Conservation (phyloP, 257 asterid genomes). For the Datura wrightii region DNA sequence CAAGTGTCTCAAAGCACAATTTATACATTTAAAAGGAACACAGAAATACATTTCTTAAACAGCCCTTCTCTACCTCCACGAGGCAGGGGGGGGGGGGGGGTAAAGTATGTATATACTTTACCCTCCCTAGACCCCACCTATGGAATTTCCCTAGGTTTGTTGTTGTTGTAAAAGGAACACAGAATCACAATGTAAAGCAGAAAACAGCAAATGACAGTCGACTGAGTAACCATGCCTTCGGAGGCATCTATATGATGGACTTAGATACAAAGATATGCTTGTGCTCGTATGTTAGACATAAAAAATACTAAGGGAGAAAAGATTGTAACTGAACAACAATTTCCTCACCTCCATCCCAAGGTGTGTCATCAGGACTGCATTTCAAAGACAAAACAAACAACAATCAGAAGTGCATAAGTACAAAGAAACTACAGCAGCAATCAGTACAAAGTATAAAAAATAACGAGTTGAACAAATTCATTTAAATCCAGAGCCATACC, state of each 20-base stretch:
- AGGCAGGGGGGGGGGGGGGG: no score
- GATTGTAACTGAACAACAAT: not conserved
- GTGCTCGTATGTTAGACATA: not conserved
- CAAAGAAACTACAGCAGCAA: not conserved
- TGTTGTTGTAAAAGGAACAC: not conserved
- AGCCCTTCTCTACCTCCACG: no score
- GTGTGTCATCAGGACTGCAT: constrained; percentile 94
- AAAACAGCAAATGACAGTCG: not conserved
- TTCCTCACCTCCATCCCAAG: constrained; percentile 97
- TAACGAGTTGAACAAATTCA: not conserved
- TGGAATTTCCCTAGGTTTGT: no score
- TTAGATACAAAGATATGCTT: not conserved
- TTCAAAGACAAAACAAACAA: constrained; percentile 10
- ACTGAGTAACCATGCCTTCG: not conserved
- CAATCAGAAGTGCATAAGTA: not conserved
- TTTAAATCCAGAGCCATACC: constrained; percentile 46
- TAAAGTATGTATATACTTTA: no score
- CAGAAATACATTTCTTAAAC: no score
- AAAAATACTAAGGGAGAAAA: not conserved
- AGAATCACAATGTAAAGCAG: not conserved
- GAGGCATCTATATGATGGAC: not conserved
- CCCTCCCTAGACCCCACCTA: no score
- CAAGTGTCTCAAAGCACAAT: not conserved
- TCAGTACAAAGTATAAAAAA: not conserved
- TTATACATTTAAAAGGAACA: not conserved